A percentile compares a stretch with the other conserved stretches of the same genome.
Evolutionary conservation across 352 stramenopile species (phyloP).

Genomic region (Globisporangium echinulatum): DNA sequence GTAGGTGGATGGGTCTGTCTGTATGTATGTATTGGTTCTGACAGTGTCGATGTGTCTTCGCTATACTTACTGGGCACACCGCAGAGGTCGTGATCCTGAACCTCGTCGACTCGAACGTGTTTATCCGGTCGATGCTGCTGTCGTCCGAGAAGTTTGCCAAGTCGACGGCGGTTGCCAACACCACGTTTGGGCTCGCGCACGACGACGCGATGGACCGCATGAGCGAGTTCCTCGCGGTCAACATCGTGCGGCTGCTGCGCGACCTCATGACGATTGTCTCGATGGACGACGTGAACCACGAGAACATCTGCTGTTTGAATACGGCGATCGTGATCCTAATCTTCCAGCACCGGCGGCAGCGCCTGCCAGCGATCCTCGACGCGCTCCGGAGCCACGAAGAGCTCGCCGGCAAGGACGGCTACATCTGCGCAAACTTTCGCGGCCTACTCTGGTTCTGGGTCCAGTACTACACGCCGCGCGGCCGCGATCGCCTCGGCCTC

Average conservation of each 20-base stretch:
- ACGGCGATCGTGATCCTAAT: conserved; percentile 94
- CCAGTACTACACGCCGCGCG: conserved; percentile 93
- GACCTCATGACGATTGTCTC: conserved; percentile 94
- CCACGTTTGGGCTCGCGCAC: conserved; percentile 35
- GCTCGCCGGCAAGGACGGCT: conserved; percentile 51
- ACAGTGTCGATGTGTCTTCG: neutral
- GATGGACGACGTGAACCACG: conserved; percentile 93
- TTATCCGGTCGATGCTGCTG: conserved; percentile 90
- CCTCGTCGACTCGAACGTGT: conserved; percentile 96
- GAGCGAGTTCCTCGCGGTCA: conserved; percentile 84
- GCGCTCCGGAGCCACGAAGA: conserved; percentile 64
- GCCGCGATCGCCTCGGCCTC: conserved; percentile 89
- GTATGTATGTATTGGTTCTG: conserved; percentile 5
- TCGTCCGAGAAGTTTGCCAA: conserved; percentile 62
- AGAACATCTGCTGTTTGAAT: conserved; percentile 98
- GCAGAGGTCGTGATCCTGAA: conserved; percentile 90
- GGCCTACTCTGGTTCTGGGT: conserved; percentile 94
- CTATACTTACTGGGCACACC: neutral
- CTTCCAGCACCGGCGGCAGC: conserved; percentile 87
- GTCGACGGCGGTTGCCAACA: conserved; percentile 22
- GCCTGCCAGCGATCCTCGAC: conserved; percentile 66
- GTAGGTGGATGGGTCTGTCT: neutral
- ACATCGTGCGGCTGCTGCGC: conserved; percentile 87
- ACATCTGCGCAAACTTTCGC: conserved; percentile 88
- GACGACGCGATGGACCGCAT: conserved; percentile 73